Evolutionary conservation across 2,329 filamentous ascomycete species (phyloP).

Genomic region (Colletotrichum spaethianum): DNA sequence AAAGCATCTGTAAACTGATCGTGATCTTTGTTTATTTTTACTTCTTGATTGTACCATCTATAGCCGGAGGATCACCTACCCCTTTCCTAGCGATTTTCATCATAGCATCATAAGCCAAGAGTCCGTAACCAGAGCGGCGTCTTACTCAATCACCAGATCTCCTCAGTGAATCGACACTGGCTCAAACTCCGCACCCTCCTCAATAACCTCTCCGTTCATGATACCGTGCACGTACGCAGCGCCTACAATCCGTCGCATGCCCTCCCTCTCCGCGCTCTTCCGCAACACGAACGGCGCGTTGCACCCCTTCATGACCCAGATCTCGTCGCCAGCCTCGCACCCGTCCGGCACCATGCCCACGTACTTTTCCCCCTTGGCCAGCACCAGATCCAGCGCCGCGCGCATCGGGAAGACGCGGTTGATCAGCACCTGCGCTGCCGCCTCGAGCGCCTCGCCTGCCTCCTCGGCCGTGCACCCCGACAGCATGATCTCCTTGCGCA

Average conservation of each 20-base stretch:
- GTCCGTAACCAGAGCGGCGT: fast-evolving
- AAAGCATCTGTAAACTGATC: not conserved
- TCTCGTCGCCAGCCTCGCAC: conserved; percentile 31
- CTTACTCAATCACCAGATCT: not conserved
- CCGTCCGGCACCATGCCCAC: conserved; percentile 38
- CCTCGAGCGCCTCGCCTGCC: conserved; percentile 37
- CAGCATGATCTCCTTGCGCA: conserved; percentile 29
- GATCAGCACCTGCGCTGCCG: conserved; percentile 36
- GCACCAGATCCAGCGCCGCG: conserved; percentile 35
- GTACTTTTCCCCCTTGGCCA: conserved; percentile 26
- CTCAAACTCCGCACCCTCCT: conserved; percentile 18
- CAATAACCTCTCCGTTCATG: conserved; percentile 30
- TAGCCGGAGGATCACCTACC: not conserved
- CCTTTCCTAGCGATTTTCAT: not conserved
- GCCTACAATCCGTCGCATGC: conserved; percentile 25
- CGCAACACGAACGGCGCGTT: conserved; percentile 40
- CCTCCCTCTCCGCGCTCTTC: conserved; percentile 34
- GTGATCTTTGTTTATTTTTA: not conserved
- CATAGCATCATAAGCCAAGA: not conserved
- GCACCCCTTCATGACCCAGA: conserved; percentile 39
- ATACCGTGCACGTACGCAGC: conserved; percentile 39
- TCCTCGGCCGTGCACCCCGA: conserved; percentile 27
- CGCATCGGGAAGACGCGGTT: conserved; percentile 34
- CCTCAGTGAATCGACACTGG: conserved; percentile 33
- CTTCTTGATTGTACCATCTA: not conserved